A percentile compares a stretch with the other conserved stretches of the same genome.
Evolutionary conservation across 768 basidiomycete genomes (phyloP).

Genomic region (Naganishia kalamii): DNA sequence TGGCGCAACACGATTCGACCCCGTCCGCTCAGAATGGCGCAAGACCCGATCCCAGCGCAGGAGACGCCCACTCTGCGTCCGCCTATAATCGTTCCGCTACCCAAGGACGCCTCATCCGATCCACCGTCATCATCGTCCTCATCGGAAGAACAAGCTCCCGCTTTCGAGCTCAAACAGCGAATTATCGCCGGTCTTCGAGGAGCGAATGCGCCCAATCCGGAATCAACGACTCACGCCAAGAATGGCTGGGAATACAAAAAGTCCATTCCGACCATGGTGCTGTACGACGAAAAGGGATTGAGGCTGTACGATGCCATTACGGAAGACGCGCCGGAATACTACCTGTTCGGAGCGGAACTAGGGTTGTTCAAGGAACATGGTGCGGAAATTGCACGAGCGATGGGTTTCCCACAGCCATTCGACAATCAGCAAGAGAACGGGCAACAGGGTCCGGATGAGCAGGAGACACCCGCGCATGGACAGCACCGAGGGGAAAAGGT

Average conservation of each 20-base stretch:
- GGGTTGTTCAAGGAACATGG: constrained; percentile 68
- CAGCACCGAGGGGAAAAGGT: constrained; percentile 21
- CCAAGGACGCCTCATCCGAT: not conserved
- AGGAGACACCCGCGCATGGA: not conserved
- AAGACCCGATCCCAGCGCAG: not conserved
- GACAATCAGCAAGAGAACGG: constrained; percentile 23
- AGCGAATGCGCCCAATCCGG: not conserved
- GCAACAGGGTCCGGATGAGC: constrained; percentile 18
- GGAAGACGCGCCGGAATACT: constrained; percentile 55
- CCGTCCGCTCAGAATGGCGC: not conserved
- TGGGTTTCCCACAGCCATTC: constrained; percentile 53
- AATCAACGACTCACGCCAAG: not conserved
- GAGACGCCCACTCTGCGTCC: not conserved
- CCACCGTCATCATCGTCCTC: not conserved
- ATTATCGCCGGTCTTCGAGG: constrained; percentile 13
- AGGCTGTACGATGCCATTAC: constrained; percentile 49
- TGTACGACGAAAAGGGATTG: constrained; percentile 82
- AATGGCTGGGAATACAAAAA: constrained; percentile 50
- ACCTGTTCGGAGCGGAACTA: constrained; percentile 82
- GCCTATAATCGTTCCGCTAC: constrained; percentile 1
- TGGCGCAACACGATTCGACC: not conserved
- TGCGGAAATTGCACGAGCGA: constrained; percentile 65
- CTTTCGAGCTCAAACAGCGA: constrained; percentile 2
- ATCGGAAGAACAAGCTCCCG: not conserved
- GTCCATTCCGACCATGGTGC: constrained; percentile 68